Evolutionary conservation across 805 yeast species (phyloP).

Genomic region (Isabelozyma heimii): DNA sequence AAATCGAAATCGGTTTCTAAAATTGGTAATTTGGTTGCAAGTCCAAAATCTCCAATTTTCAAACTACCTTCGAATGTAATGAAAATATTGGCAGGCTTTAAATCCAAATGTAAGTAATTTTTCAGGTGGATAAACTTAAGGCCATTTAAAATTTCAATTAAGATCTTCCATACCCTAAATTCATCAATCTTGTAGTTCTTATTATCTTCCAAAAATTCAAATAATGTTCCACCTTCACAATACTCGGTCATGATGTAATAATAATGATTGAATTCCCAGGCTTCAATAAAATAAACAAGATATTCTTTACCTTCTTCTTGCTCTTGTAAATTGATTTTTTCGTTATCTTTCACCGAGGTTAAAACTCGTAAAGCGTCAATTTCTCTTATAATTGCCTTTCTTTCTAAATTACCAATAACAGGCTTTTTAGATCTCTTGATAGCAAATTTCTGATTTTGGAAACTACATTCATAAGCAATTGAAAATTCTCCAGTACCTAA

Average conservation of each 20-base stretch:
- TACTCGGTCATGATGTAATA: constrained; percentile 91
- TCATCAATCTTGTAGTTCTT: constrained; percentile 81
- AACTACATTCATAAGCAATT: constrained; percentile 76
- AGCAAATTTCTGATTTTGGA: constrained; percentile 69
- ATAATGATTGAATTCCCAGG: constrained; percentile 77
- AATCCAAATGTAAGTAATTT: constrained; percentile 77
- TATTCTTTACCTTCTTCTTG: constrained; percentile 70
- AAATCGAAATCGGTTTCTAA: constrained; percentile 69
- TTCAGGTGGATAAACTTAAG: constrained; percentile 74
- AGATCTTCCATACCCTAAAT: constrained; percentile 96
- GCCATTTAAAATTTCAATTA: constrained; percentile 80
- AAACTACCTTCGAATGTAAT: constrained; percentile 92
- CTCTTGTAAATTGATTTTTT: constrained; percentile 28
- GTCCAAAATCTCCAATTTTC: constrained; percentile 95
- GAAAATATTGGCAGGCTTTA: constrained; percentile 93
- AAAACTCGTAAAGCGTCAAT: constrained; percentile 62
- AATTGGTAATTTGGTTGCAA: constrained; percentile 81
- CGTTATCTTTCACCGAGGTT: constrained; percentile 37
- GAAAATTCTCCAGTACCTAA: constrained; percentile 91
- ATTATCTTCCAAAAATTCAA: constrained; percentile 72
- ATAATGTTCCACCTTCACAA: constrained; percentile 92
- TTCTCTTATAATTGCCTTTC: constrained; percentile 66
- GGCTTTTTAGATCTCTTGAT: constrained; percentile 82
- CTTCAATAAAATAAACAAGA: constrained; percentile 74
- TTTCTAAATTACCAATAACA: constrained; percentile 48